A percentile compares a stretch with the other conserved stretches of the same genome.
These are phyloP conservation scores for Cercospora citrullina DNA, from an alignment of 2,329 filamentous ascomycete genomes.

Conservation along the genomic window DNA sequence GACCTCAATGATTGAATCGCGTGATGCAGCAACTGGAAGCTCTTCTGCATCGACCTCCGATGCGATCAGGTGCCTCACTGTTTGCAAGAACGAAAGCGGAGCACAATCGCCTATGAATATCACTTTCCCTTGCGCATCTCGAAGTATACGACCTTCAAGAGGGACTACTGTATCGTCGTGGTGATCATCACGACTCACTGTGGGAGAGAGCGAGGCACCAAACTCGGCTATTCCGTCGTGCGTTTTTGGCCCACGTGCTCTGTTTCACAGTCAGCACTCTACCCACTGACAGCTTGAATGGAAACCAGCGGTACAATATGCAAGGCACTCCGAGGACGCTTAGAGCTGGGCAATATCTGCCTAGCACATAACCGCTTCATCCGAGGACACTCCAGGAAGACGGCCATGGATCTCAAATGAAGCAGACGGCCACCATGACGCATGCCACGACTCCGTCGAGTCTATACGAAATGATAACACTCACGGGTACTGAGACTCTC, in stretches of 20 bases:
- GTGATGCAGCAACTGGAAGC: slow-evolving; percentile 21
- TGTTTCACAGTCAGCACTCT: not conserved
- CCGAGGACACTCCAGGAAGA: not conserved
- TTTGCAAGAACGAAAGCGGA: slow-evolving; percentile 55
- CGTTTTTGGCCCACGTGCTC: slow-evolving; percentile 13
- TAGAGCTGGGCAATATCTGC: not conserved
- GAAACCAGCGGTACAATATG: not conserved
- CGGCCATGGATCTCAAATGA: too few species aligned
- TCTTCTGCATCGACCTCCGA: slow-evolving; percentile 45
- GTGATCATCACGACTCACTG: slow-evolving; percentile 25
- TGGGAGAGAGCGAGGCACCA: slow-evolving; percentile 24
- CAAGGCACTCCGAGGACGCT: not conserved
- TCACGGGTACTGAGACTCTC: not conserved
- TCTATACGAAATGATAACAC: not conserved
- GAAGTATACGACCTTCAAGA: slow-evolving; percentile 49
- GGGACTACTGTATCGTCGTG: slow-evolving; percentile 46
- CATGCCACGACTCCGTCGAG: not conserved
- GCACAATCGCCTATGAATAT: slow-evolving; percentile 58
- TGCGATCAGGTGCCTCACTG: slow-evolving; percentile 53
- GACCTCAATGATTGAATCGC: slow-evolving; percentile 31
- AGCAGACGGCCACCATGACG: too few species aligned
- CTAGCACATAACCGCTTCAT: not conserved
- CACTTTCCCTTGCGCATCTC: slow-evolving; percentile 55
- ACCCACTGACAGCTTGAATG: not conserved
- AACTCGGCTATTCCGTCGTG: slow-evolving; percentile 18